A percentile compares a stretch with the other conserved stretches of the same genome.
These are phyloP conservation scores for Pichia scutulata DNA, from an alignment of 805 yeast species.

Conservation along the genomic window DNA sequence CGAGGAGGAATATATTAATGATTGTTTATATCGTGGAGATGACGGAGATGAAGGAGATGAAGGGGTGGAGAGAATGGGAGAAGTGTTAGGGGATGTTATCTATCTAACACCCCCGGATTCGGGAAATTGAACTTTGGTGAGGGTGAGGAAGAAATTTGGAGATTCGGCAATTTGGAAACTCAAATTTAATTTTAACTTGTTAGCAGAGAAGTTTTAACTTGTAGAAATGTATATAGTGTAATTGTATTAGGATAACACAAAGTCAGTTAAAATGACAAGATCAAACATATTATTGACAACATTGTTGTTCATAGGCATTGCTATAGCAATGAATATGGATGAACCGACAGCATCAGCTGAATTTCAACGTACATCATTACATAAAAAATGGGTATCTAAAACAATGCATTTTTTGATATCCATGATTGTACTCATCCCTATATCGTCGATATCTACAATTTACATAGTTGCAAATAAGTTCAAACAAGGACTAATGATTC, in stretches of 20 bases:
- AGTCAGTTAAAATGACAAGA: too few species aligned
- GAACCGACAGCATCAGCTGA: conserved; percentile 14
- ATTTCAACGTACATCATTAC: conserved; percentile 8
- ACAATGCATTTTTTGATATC: conserved; percentile 28
- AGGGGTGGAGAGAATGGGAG: background rate
- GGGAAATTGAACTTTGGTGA: too few species aligned
- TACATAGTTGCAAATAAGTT: conserved; percentile 47
- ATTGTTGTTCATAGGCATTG: background rate
- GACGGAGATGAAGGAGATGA: conserved; percentile 12
- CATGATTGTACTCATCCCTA: conserved; percentile 33
- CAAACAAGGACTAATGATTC: conserved; percentile 39
- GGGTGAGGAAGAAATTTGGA: too few species aligned
- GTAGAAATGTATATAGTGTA: too few species aligned
- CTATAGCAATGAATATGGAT: conserved; percentile 16
- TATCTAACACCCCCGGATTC: too few species aligned
- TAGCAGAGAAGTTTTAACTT: too few species aligned
- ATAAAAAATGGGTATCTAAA: conserved; percentile 31
- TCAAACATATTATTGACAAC: background rate
- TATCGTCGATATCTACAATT: conserved; percentile 50
- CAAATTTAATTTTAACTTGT: too few species aligned
- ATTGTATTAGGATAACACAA: too few species aligned
- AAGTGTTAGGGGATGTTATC: too few species aligned
- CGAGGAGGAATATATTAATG: conserved; percentile 28
- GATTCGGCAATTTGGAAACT: too few species aligned
- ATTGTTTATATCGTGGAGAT: conserved; percentile 25